Base-by-base conservation (phyloP, 768 basidiomycete genomes). In the Xerocomellus chrysenteron region DNA sequence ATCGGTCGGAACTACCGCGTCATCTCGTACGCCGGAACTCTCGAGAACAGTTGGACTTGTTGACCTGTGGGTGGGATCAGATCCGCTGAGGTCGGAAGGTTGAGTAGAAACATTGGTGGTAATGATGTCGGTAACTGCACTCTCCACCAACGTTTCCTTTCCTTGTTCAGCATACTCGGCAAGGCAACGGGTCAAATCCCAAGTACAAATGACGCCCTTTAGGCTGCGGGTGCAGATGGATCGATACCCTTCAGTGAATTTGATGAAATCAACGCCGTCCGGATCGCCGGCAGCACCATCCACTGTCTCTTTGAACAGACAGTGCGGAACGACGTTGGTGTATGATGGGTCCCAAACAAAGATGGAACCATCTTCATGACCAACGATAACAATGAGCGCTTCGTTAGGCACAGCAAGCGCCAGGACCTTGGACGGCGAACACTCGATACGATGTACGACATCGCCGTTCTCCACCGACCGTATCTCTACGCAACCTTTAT, bases 321-420 rank as follows among this genome's bases (percentile, higher is more conserved):
- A 51, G 32, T 57, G 62, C 14, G 63, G 54, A 7, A 16, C 11
- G 33, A 47, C 13, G n/a, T 55, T 2, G n/a, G 26, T 5, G 19
- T 35, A 37, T 14, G 55, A 43, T 13, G 61, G 62, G 46, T 59
- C 56, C 64, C 64, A 67, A 17, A 65, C 17, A 39, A 57, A 59
- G 3, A 58, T 19, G 41, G 65, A 60, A 4, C 61, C 58, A 33
- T 67, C 55, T 43, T 43, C 54, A 9, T 53, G 44, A 14, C 61
- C 65, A n/a, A 55, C 28, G 32, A 58, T 32, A 26, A 61, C 52
- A n/a, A 56, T 52, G 13, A 60, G 33, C 4, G 53, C 49, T 28
- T 54, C 56, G n/a, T 40, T 44, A 54, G 56, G 51, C 40, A 55
- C 52, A 3, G 51, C 58, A 19, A 66, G 32, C 10, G 62, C 43